Conservation (phyloP, 306 rosid genomes). For the Morella rubra region DNA sequence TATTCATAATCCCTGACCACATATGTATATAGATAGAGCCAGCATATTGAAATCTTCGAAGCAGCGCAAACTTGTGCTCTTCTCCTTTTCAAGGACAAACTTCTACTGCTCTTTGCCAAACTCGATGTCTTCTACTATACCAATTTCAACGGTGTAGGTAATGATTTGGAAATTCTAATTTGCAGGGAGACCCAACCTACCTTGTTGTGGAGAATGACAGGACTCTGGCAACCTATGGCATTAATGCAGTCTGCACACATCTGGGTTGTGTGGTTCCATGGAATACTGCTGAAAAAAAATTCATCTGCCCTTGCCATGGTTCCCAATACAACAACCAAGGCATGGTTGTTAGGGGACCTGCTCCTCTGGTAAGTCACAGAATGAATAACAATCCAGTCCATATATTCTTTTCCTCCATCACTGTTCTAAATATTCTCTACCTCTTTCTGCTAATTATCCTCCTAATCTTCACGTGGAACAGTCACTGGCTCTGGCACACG, state of each 20-base stretch:
- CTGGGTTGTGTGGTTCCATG: slow-evolving; percentile 98
- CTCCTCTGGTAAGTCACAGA: slow-evolving; percentile 74
- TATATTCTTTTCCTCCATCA: background rate
- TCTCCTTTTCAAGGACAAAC: background rate
- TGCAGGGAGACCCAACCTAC: slow-evolving; percentile 94
- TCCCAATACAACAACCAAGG: slow-evolving; percentile 94
- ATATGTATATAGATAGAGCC: background rate
- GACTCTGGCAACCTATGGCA: slow-evolving; percentile 80
- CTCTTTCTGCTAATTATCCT: background rate
- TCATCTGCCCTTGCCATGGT: slow-evolving; percentile 99
- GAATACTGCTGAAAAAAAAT: slow-evolving; percentile 80
- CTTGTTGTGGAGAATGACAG: slow-evolving; percentile 91
- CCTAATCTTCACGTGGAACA: background rate
- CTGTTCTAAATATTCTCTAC: background rate
- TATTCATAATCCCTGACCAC: background rate
- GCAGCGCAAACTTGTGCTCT: background rate
- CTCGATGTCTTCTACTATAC: background rate
- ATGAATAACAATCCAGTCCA: background rate
- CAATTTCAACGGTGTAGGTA: background rate
- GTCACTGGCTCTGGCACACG: slow-evolving; percentile 1
- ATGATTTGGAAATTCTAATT: background rate
- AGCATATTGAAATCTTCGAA: background rate
- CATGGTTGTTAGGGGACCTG: slow-evolving; percentile 95
- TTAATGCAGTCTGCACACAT: slow-evolving; percentile 97
- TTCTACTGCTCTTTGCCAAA: background rate